These are phyloP conservation scores for Fusarium denticulatum DNA, from an alignment of 2,329 filamentous ascomycete species.

Conservation along the genomic window DNA sequence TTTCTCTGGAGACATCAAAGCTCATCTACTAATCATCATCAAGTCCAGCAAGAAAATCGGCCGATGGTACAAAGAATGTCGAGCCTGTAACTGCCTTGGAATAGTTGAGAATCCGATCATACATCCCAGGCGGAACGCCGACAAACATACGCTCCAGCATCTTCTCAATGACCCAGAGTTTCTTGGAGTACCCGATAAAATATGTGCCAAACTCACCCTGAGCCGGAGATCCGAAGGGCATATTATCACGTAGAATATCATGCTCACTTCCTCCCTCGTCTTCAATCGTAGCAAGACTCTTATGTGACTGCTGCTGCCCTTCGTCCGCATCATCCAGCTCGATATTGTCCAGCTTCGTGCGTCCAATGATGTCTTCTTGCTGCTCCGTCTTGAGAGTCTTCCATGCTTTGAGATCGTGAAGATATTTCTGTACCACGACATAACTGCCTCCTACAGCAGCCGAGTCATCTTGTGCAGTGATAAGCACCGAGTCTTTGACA, in stretches of 20 bases:
- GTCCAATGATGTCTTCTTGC: constrained; percentile 66
- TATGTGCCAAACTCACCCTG: constrained; percentile 65
- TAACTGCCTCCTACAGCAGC: constrained; percentile 61
- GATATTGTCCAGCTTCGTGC: constrained; percentile 66
- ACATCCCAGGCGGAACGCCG: constrained; percentile 61
- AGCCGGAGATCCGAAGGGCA: constrained; percentile 67
- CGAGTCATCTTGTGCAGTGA: constrained; percentile 54
- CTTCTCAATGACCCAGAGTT: constrained; percentile 66
- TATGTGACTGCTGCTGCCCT: constrained; percentile 63
- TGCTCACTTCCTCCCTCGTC: constrained; percentile 61
- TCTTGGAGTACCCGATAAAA: constrained; percentile 64
- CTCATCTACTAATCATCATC: neutral
- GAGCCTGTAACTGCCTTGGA: constrained; percentile 62
- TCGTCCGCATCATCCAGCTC: constrained; percentile 62
- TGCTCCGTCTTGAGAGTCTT: constrained; percentile 56
- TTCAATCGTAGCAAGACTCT: constrained; percentile 63
- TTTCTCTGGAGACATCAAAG: neutral
- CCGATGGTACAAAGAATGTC: constrained; percentile 62
- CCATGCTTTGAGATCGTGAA: constrained; percentile 63
- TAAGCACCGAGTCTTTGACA: constrained; percentile 55
- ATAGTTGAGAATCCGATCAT: constrained; percentile 66
- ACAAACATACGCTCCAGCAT: constrained; percentile 69
- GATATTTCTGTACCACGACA: constrained; percentile 68
- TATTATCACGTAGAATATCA: constrained; percentile 66
- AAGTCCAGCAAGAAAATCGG: constrained; percentile 17